A percentile compares a stretch with the other conserved stretches of the same genome.
Evolutionary conservation across 768 basidiomycete genomes (phyloP).

Genomic region (Suillus luteus): DNA sequence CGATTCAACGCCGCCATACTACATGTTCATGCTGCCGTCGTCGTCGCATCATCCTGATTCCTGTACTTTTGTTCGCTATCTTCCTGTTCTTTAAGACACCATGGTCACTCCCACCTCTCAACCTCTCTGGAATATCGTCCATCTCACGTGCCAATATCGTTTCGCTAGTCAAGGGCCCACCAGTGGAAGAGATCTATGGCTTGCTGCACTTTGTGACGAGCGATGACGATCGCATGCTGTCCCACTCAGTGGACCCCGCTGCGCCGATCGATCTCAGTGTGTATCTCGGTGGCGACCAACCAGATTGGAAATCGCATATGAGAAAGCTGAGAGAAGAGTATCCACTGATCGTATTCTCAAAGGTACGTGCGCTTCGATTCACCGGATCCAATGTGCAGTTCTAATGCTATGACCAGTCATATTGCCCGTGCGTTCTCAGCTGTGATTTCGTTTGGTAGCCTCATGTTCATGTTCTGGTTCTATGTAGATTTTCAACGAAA

Average conservation of each 20-base stretch:
- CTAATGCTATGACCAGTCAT: conserved; percentile 48
- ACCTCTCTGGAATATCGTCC: conserved; percentile 34
- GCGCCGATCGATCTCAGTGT: conserved; percentile 51
- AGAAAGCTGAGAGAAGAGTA: conserved; percentile 46
- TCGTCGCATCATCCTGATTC: conserved; percentile 47
- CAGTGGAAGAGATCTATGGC: conserved; percentile 66
- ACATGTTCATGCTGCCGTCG: conserved; percentile 35
- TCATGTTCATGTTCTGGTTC: background rate
- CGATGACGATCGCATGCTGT: conserved; percentile 43
- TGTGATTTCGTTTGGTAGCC: background rate
- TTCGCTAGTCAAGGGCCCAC: conserved; percentile 38
- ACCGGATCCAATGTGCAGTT: conserved; percentile 2
- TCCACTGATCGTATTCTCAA: conserved; percentile 82
- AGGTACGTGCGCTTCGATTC: conserved; percentile 47
- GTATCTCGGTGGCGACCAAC: conserved; percentile 39
- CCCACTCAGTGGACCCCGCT: conserved; percentile 42
- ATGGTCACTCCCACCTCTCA: conserved; percentile 43
- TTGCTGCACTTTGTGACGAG: conserved; percentile 63
- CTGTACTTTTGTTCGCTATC: conserved; percentile 37
- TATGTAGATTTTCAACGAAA: conserved; percentile 31
- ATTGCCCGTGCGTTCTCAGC: conserved; percentile 63
- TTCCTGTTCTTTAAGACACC: conserved; percentile 43
- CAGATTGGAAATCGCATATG: conserved; percentile 44
- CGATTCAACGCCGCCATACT: background rate
- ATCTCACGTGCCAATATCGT: conserved; percentile 44